Base-by-base conservation (phyloP, 306 rosid species). In the Casuarina cunninghamiana region DNA sequence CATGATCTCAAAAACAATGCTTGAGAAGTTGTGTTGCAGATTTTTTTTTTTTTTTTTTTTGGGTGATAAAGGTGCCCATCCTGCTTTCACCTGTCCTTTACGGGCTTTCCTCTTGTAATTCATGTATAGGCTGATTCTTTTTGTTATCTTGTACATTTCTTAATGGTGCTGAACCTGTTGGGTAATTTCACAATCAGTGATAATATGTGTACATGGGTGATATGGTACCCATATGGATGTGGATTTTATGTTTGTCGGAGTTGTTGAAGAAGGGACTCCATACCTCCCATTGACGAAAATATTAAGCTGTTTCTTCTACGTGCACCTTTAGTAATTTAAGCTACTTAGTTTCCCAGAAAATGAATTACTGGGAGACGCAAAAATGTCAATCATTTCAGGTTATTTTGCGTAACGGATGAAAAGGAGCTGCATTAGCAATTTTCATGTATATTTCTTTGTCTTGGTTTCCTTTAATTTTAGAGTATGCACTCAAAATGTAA, bases 261-360 rank as follows among this genome's bases (percentile, higher is more conserved):
- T 58, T 44, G 75, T 50, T 45, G 13, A 43, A 41, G 81, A 81
- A 53, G 37, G 44, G 51, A 65, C 78, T 19, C 60, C 51, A 5
- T 38, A 77, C 69, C 81, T 53, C 65, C 72, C 69, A 46, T 81
- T 1, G 39, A 3, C 44, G 16, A 39, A 37, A 9, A 39, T 63
- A 32, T 63, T 2, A 35, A 1, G 10, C 15, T 1, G 15, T 39
- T 15, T 63, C 69, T 38, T 63, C 38, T 39, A 12, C 12, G 4
- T 61, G 68, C 68, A 61, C 19, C 68, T 38, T 37, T 11, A 32
- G 68, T 38, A 26, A 4, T 35, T 35, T 37, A 12, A 26, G 68
- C 68, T 35, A 61, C 68, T 61, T 26, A 26, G 32, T 26, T 26
- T 0, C 32, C 32, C 32, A 26, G 1, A 9, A 58, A 58, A 58